Base-by-base conservation (phyloP, 2,329 filamentous ascomycete species). In the Ophiostoma ips region DNA sequence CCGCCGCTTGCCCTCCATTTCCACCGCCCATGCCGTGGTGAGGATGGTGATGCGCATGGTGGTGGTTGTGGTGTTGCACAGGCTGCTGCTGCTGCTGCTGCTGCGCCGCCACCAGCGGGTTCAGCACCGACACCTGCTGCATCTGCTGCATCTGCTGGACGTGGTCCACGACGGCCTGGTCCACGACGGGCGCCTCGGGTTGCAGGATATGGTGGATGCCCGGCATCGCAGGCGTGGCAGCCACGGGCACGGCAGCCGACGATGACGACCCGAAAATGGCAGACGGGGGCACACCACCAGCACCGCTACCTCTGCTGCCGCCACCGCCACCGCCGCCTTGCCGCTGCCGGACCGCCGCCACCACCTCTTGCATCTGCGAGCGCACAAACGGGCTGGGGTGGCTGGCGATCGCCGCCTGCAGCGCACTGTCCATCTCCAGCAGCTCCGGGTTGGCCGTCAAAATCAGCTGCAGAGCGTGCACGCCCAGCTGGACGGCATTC, bases 351-450 rank as follows among this genome's bases (percentile, higher is more conserved):
- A 24, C 21, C 11, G 4, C 40, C 2, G 24, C 5, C 21, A 43
- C 40, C 13, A 9, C 13, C 6, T 15, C 40, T 2, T 43, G 15
- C 40, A 43, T 30, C n/a, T 15, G 15, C 5, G 40, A 15, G 16
- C 40, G 40, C 24, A 3, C 24, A 30, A n/a, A 11, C 3, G 40
- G 21, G 10, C 12, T n/a, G 41, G 67, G 60, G 49, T 77, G 70
- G 2, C 69, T 66, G 52, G 76, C 71, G 36, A 79, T 78, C 5
- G 68, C 67, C 0, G 65, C 59, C 54, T 75, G 71, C 6, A 79
- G 64, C 45, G 74, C 68, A 6, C 59, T 62, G 47, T 73, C 69
- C 54, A 70, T 71, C 5, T 64, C 62, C 30, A 78, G 62, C 54
- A 76, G 68, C 3, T 65, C 66, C 1, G 74, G 75, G 52, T 75